Conservation (phyloP, 2,329 filamentous ascomycete species). For the Chaetoscypha palmicola region DNA sequence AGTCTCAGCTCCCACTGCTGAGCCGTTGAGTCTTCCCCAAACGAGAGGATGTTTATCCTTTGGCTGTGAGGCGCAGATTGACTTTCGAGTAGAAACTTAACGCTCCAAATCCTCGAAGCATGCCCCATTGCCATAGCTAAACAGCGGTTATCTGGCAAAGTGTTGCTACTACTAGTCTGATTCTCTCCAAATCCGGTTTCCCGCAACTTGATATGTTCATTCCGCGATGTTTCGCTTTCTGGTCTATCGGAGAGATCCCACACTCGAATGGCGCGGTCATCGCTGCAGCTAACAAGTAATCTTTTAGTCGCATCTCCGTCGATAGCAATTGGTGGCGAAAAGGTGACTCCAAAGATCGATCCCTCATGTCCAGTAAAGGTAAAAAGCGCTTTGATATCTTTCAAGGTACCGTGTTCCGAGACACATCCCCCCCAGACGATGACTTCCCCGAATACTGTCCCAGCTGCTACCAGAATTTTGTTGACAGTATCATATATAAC, state of each 20-base stretch:
- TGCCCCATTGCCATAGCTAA: constrained; percentile 79
- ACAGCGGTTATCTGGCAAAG: constrained; percentile 36
- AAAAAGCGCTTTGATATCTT: constrained; percentile 40
- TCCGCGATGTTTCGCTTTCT: not conserved
- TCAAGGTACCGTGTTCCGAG: constrained; percentile 9
- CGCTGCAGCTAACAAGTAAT: constrained; percentile 86
- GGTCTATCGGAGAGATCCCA: constrained; percentile 59
- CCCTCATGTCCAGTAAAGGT: constrained; percentile 72
- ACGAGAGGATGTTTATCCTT: constrained; percentile 57
- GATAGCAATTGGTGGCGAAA: constrained; percentile 52
- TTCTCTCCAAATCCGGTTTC: constrained; percentile 58
- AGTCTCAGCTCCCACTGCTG: constrained; percentile 54
- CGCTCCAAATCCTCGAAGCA: constrained; percentile 80
- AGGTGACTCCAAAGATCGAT: constrained; percentile 83
- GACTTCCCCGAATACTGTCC: constrained; percentile 92
- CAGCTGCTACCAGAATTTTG: constrained; percentile 69
- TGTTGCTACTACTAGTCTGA: constrained; percentile 23
- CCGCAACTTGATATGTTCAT: constrained; percentile 23
- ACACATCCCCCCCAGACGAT: constrained; percentile 72
- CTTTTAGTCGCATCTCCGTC: constrained; percentile 39
- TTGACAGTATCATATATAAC: constrained; percentile 53
- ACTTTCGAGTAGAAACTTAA: constrained; percentile 51
- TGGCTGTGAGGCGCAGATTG: constrained; percentile 7
- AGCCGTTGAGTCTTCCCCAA: constrained; percentile 76
- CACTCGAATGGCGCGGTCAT: constrained; percentile 81